phyloP scores from a whole-genome alignment of 2,329 filamentous ascomycete species.

The Alternaria dauci region DNA sequence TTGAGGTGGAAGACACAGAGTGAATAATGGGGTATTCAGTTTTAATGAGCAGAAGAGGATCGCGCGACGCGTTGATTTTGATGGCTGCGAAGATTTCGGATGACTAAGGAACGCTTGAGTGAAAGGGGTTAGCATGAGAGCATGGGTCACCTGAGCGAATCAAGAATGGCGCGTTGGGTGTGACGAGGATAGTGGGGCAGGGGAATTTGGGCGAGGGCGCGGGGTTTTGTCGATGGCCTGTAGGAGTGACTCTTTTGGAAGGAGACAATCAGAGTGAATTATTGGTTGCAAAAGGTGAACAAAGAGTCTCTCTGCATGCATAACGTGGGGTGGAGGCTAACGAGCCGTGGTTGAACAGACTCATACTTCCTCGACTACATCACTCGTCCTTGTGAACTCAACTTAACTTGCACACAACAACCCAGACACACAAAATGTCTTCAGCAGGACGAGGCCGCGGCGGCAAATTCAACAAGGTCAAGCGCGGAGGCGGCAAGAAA shows the following conservation, averaged over 20 bases:
- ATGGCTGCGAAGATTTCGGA: slow-evolving; percentile 24
- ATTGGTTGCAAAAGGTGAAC: slow-evolving; percentile 8
- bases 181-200: slow-evolving; percentile 29
- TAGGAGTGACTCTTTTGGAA: slow-evolving; percentile 23
- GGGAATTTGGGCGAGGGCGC: slow-evolving; percentile 21
- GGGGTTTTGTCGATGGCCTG: slow-evolving; percentile 19
- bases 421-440: slow-evolving; percentile 55
- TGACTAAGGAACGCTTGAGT: slow-evolving; percentile 39
- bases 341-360: slow-evolving; percentile 16
- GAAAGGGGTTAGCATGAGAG: slow-evolving; percentile 5
- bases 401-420: slow-evolving; percentile 14
- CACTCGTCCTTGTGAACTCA: slow-evolving; percentile 14
- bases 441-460: slow-evolving; percentile 75
- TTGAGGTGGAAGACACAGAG: slow-evolving; percentile 67
- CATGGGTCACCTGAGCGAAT: slow-evolving; percentile 21
- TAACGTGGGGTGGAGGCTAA: slow-evolving; percentile 12
- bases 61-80: slow-evolving; percentile 19
- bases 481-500: slow-evolving; percentile 92
- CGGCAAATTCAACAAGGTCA: slow-evolving; percentile 94
- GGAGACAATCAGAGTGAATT: neutral
- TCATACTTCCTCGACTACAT: slow-evolving; percentile 15
- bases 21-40: slow-evolving; percentile 66
- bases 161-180: slow-evolving; percentile 24
- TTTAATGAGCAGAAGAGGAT: slow-evolving; percentile 47
- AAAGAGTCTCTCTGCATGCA: neutral